Evolutionary conservation across 169 alveolate genomes (phyloP).

Genomic region (Cryptosporidium tyzzeri): DNA sequence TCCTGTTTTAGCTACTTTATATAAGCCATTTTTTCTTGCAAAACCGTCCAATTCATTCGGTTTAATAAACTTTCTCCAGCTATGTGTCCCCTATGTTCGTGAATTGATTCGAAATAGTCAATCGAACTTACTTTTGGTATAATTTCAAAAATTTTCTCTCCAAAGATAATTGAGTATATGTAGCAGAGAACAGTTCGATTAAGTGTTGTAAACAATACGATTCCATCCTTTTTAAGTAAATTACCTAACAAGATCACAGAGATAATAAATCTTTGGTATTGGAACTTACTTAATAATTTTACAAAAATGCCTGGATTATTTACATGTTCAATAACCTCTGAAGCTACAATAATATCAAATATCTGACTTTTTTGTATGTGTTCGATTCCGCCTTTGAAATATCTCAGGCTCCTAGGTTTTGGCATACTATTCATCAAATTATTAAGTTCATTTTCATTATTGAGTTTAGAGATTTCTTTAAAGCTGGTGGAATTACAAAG

Average conservation of each 20-base stretch:
- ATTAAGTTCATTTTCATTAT: background rate
- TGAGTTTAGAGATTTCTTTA: background rate
- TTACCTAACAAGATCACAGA: background rate
- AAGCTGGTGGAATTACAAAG: background rate
- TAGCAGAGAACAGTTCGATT: constrained; percentile 17
- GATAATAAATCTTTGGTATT: background rate
- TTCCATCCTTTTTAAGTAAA: constrained; percentile 1
- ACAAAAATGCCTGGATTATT: background rate
- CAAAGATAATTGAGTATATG: background rate
- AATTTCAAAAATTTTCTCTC: constrained; percentile 14
- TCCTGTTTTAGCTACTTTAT: constrained; percentile 1
- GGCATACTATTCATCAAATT: background rate
- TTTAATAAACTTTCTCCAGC: constrained; percentile 36
- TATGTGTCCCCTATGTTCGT: background rate
- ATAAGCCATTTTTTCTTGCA: background rate
- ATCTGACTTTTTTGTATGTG: background rate
- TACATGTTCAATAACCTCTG: constrained; percentile 24
- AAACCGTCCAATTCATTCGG: background rate
- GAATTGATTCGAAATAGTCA: background rate
- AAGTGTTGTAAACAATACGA: background rate
- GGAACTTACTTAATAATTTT: constrained; percentile 7
- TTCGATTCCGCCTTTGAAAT: constrained; percentile 3
- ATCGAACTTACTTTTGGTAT: constrained; percentile 4
- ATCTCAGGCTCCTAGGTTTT: background rate
- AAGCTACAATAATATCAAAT: constrained; percentile 13